phyloP scores from a whole-genome alignment of 352 stramenopile species.

The Phytophthora megakarya region DNA sequence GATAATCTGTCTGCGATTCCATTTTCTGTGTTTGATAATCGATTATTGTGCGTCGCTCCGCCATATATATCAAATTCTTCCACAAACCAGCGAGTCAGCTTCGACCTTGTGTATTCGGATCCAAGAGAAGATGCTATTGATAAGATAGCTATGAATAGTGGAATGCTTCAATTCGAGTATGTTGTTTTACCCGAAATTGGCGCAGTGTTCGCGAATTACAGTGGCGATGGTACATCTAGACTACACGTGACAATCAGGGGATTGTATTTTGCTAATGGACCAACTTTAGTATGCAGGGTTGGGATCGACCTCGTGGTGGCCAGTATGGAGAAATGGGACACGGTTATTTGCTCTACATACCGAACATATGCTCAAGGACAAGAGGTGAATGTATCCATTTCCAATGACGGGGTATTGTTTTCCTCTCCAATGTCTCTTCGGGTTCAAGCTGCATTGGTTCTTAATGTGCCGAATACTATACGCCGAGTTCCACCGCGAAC shows the following conservation, averaged over 20 bases:
- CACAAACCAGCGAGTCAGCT: constrained; percentile 12
- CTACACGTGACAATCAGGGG: constrained; percentile 24
- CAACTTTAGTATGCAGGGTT: constrained; percentile 24
- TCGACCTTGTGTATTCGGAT: constrained; percentile 28
- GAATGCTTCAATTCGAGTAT: constrained; percentile 28
- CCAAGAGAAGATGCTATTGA: background rate
- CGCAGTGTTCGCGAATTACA: constrained; percentile 16
- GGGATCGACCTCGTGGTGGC: constrained; percentile 15
- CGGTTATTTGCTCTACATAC: constrained; percentile 17
- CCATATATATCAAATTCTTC: background rate
- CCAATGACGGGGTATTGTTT: constrained; percentile 42
- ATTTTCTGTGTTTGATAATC: constrained; percentile 34
- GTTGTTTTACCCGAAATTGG: constrained; percentile 29
- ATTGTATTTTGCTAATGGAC: constrained; percentile 16
- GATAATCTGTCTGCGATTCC: constrained; percentile 21
- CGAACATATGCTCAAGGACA: background rate
- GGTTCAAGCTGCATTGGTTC: background rate
- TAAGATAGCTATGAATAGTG: constrained; percentile 15
- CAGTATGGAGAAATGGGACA: constrained; percentile 8
- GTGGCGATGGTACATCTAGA: background rate
- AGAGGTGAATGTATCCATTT: constrained; percentile 35
- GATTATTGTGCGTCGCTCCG: constrained; percentile 34
- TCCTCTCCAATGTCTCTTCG: constrained; percentile 18
- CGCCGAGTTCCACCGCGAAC: constrained; percentile 28
- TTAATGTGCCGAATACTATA: constrained; percentile 27